Evolutionary conservation across 495 filamentous ascomycete genomes (phyloP).

Genomic region (Acidomyces sp.): DNA sequence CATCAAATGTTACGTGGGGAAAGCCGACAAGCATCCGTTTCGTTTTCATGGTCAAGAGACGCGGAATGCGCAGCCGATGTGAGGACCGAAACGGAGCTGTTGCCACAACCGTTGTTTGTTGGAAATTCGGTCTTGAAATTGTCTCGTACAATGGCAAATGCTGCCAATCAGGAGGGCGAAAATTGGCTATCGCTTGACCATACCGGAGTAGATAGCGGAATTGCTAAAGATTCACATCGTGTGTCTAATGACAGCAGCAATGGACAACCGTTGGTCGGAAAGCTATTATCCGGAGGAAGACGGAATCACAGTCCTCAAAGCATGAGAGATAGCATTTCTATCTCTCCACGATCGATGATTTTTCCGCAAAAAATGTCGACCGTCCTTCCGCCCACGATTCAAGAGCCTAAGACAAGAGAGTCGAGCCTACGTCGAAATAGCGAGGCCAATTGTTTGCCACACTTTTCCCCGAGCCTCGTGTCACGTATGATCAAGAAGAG

Average conservation of each 20-base stretch:
- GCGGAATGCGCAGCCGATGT: slow-evolving; percentile 5
- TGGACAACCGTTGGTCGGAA: no score
- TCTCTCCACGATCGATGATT: slow-evolving; percentile 14
- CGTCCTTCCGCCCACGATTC: not conserved
- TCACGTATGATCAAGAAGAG: no score
- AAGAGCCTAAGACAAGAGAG: not conserved
- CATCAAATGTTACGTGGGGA: slow-evolving; percentile 13
- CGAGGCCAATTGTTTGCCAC: no score
- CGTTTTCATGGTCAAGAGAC: not conserved
- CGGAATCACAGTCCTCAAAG: slow-evolving; percentile 7
- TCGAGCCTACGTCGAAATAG: not conserved
- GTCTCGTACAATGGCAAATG: no score
- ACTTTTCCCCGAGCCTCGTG: no score
- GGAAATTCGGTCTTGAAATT: no score
- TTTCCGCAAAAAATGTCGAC: not conserved
- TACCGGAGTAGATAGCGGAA: not conserved
- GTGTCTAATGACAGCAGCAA: slow-evolving; percentile 1
- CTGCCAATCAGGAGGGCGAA: no score
- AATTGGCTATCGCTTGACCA: not conserved
- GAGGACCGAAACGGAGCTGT: slow-evolving; percentile 14
- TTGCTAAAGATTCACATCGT: not conserved
- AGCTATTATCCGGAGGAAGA: no score
- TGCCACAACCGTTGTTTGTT: slow-evolving; percentile 18
- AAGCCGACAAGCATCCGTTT: slow-evolving; percentile 4
- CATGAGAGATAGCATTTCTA: slow-evolving; percentile 16